Percentiles rank a stretch among this genome's conserved stretches.
Evolutionary conservation across 495 filamentous ascomycete genomes (phyloP).

Genomic region (Aspergillus saccharolyticus): DNA sequence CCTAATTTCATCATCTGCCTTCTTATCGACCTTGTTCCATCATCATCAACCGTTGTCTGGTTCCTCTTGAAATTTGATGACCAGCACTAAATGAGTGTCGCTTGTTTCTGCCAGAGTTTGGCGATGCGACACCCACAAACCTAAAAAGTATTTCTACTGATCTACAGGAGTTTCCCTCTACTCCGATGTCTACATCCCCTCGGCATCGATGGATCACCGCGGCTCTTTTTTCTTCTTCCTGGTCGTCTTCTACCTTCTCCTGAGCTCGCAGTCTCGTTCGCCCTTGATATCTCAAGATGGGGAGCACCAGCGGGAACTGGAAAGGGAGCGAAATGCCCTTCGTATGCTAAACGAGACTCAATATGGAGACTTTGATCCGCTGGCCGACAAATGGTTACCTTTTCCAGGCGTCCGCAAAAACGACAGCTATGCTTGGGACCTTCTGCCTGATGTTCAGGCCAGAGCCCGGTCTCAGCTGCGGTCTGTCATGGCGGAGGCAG

Average conservation of each 20-base stretch:
- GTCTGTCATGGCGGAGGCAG: constrained; percentile 36
- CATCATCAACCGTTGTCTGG: not conserved
- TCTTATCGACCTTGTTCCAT: not conserved
- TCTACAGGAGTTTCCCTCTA: constrained; percentile 21
- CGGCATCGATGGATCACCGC: constrained; percentile 46
- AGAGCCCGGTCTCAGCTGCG: constrained; percentile 49
- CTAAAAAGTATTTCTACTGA: constrained; percentile 11
- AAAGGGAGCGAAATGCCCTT: constrained; percentile 53
- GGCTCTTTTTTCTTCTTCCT: constrained; percentile 47
- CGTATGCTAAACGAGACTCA: constrained; percentile 62
- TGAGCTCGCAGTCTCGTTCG: constrained; percentile 42
- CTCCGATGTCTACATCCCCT: constrained; percentile 29
- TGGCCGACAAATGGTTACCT: constrained; percentile 61
- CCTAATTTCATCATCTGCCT: constrained; percentile 28
- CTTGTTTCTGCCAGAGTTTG: not conserved
- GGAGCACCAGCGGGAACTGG: constrained; percentile 40
- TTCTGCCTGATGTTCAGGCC: constrained; percentile 51
- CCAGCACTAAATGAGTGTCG: not conserved
- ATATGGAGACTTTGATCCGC: constrained; percentile 69
- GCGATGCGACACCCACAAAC: constrained; percentile 18
- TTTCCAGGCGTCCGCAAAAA: constrained; percentile 68
- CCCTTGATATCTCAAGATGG: constrained; percentile 44
- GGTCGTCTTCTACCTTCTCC: constrained; percentile 45
- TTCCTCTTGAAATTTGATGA: not conserved
- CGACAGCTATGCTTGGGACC: constrained; percentile 70